phyloP scores from a whole-genome alignment of 1,284 basidiomycete genomes.

The Apiotrichum domesticum region DNA sequence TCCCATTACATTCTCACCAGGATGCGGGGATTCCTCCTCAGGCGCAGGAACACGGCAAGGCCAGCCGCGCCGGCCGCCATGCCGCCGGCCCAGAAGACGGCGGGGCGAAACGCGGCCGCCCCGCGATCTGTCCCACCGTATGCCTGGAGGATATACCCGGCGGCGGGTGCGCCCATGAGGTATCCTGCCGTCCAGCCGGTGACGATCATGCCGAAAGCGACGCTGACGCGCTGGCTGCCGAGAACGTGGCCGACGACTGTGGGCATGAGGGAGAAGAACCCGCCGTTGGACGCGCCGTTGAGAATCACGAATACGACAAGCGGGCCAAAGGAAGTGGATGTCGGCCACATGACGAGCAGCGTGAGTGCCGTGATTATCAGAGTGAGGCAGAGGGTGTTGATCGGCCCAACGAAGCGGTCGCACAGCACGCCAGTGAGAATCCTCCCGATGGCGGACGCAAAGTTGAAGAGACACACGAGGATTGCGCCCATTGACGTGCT shows the following conservation, averaged over 20 bases:
- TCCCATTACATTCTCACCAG: constrained; percentile 11
- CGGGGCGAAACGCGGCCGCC: constrained; percentile 24
- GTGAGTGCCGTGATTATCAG: constrained; percentile 14
- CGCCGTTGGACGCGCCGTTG: constrained; percentile 23
- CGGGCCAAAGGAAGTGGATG: constrained; percentile 17
- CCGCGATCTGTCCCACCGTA: constrained; percentile 21
- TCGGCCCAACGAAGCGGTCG: constrained; percentile 15
- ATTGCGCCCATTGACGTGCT: constrained; percentile 26
- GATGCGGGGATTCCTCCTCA: constrained; percentile 3
- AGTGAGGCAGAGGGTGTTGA: constrained; percentile 11
- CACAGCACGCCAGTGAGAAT: constrained; percentile 24
- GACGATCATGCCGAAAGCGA: constrained; percentile 28
- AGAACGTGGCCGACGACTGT: constrained; percentile 21
- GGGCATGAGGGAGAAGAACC: constrained; percentile 32
- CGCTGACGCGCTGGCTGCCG: constrained; percentile 16
- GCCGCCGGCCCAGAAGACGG: constrained; percentile 29
- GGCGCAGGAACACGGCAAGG: constrained; percentile 1
- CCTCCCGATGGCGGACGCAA: constrained; percentile 24
- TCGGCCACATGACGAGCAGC: constrained; percentile 25
- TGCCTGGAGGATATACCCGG: constrained; percentile 25
- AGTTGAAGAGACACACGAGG: constrained; percentile 28
- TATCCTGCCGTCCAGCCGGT: constrained; percentile 26
- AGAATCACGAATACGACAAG: constrained; percentile 27
- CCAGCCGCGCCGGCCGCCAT: constrained; percentile 11
- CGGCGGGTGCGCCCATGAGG: constrained; percentile 27